Conservation (phyloP, 2,329 filamentous ascomycete genomes). For the Acrocalymma vagum region DNA sequence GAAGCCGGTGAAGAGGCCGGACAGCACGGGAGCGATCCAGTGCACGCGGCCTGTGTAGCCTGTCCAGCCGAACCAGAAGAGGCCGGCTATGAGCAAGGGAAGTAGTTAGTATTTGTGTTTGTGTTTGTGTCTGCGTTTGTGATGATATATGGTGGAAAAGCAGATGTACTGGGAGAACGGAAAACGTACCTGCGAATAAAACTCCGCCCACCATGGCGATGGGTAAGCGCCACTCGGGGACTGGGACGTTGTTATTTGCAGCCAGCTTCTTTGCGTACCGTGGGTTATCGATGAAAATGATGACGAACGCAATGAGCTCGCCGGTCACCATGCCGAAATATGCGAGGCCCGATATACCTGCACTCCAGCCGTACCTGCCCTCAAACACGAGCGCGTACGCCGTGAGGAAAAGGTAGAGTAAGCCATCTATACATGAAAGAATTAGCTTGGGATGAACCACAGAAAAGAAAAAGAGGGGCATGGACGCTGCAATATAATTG, state of each 20-base stretch:
- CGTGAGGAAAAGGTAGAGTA: constrained; percentile 86
- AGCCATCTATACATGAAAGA: constrained; percentile 63
- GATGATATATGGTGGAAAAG: background rate
- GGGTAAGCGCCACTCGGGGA: constrained; percentile 67
- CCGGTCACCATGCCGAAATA: constrained; percentile 87
- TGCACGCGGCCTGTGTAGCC: constrained; percentile 53
- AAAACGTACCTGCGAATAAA: constrained; percentile 45
- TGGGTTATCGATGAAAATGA: constrained; percentile 70
- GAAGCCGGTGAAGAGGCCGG: constrained; percentile 64
- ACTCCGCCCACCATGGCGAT: constrained; percentile 62
- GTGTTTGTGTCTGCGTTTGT: background rate
- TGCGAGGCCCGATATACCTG: constrained; percentile 77
- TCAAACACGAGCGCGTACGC: constrained; percentile 85
- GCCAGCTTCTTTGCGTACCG: constrained; percentile 64
- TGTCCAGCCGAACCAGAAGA: constrained; percentile 52
- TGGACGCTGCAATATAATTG: too few species aligned
- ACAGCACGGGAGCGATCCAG: constrained; percentile 51
- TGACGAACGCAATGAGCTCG: constrained; percentile 71
- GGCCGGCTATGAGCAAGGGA: constrained; percentile 32
- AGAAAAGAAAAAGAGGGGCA: constrained; percentile 1
- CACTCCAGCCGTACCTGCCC: constrained; percentile 71
- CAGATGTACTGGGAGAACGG: constrained; percentile 10
- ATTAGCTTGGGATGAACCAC: background rate
- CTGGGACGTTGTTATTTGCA: constrained; percentile 58
- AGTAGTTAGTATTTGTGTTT: too few species aligned